A percentile compares a stretch with the other conserved stretches of the same genome.
phyloP scores from a whole-genome alignment of 2,329 filamentous ascomycete species.

The Lasiodiplodia hormozganensis region DNA sequence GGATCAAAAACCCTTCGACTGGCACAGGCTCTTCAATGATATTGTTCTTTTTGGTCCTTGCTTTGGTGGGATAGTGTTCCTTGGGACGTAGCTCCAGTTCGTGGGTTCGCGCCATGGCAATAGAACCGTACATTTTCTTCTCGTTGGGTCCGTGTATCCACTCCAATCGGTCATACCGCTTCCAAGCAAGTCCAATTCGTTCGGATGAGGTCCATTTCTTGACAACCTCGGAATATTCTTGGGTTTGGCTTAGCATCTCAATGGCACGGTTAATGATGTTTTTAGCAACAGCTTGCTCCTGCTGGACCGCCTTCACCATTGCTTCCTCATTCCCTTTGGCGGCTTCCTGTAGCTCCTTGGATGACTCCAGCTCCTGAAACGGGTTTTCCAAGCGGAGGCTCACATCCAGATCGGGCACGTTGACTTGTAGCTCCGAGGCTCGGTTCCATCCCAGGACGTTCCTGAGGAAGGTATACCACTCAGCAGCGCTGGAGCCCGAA shows the following conservation, averaged over 20 bases:
- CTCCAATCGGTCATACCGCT: conserved; percentile 71
- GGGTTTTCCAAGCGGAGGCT: conserved; percentile 66
- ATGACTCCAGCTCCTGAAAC: conserved; percentile 60
- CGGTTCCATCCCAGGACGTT: conserved; percentile 66
- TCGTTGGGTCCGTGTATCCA: conserved; percentile 72
- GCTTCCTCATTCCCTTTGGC: conserved; percentile 55
- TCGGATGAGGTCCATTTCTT: conserved; percentile 64
- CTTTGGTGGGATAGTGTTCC: conserved; percentile 66
- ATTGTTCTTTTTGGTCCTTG: conserved; percentile 39
- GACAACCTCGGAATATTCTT: conserved; percentile 67
- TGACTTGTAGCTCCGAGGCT: conserved; percentile 63
- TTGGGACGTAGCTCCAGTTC: conserved; percentile 71
- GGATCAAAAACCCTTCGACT: conserved; percentile 70
- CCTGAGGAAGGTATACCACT: conserved; percentile 72
- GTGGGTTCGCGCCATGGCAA: conserved; percentile 71
- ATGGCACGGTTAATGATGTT: conserved; percentile 65
- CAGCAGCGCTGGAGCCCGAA: conserved; percentile 66
- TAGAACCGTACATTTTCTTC: conserved; percentile 72
- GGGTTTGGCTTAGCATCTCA: conserved; percentile 62
- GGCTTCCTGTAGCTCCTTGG: conserved; percentile 48
- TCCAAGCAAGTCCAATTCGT: conserved; percentile 71
- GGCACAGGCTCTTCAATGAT: conserved; percentile 65
- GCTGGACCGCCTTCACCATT: conserved; percentile 52
- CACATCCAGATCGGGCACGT: conserved; percentile 68
- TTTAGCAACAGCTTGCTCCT: conserved; percentile 63